phyloP scores from a whole-genome alignment of 257 asterid genomes.

The Handroanthus guayacan region DNA sequence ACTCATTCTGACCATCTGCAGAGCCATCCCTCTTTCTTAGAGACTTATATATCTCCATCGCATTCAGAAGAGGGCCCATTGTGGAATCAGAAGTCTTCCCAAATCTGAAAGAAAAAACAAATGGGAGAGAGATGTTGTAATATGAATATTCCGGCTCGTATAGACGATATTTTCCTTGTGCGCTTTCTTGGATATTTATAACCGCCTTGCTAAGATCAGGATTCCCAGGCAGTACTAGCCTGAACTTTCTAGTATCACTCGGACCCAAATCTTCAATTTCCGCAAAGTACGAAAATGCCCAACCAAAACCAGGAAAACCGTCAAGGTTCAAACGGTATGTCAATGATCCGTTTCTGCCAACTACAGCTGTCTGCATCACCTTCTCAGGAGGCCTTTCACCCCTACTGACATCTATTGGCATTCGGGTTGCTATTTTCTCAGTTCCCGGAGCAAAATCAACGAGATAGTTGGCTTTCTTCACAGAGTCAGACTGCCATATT shows the following conservation, averaged over 20 bases:
- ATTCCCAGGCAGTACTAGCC: slow-evolving; percentile 74
- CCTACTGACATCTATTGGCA: slow-evolving; percentile 68
- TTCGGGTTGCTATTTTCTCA: slow-evolving; percentile 70
- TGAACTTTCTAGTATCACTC: slow-evolving; percentile 70
- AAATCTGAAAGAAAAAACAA: slow-evolving; percentile 80
- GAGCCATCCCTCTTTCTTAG: slow-evolving; percentile 75
- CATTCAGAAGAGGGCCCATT: slow-evolving; percentile 89
- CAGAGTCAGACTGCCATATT: slow-evolving; percentile 85
- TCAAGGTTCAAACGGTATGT: slow-evolving; percentile 92
- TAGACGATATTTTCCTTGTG: slow-evolving; percentile 81
- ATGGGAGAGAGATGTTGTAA: slow-evolving; percentile 81
- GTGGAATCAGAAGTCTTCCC: slow-evolving; percentile 83
- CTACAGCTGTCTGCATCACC: slow-evolving; percentile 99
- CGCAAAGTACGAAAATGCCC: slow-evolving; percentile 95
- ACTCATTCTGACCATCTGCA: slow-evolving; percentile 69
- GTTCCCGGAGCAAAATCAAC: slow-evolving; percentile 98
- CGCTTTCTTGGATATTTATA: slow-evolving; percentile 94
- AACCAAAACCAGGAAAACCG: slow-evolving; percentile 91
- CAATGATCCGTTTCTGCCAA: slow-evolving; percentile 90
- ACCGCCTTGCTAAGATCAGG: slow-evolving; percentile 79
- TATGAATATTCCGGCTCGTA: slow-evolving; percentile 91
- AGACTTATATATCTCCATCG: slow-evolving; percentile 91
- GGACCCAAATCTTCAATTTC: slow-evolving; percentile 84
- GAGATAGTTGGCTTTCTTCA: slow-evolving; percentile 87
- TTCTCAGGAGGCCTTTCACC: slow-evolving; percentile 86